Percentiles rank a stretch among this genome's conserved stretches.
Conservation (phyloP, 129 eudicot genomes). For the Glebionis coronaria region DNA sequence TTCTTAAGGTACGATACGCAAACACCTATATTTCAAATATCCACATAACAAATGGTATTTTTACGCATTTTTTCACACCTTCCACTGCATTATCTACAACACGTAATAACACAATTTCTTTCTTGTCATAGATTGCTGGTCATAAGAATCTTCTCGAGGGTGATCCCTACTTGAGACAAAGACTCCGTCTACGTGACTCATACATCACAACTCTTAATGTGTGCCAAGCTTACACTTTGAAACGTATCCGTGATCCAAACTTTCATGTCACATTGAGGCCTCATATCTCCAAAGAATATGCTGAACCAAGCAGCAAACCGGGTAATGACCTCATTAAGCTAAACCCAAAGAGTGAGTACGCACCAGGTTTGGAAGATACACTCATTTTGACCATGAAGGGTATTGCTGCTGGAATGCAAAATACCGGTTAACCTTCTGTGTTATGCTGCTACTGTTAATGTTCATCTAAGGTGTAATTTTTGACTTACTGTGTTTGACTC, state of each 20-base stretch:
- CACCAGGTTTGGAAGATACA: slow-evolving; percentile 98
- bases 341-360: slow-evolving; percentile 91
- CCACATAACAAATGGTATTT: too few relatives aligned
- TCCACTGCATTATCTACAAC: slow-evolving; percentile 2
- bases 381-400: slow-evolving; percentile 99
- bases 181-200: slow-evolving; percentile 77
- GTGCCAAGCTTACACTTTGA: slow-evolving; percentile 85
- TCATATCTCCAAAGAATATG: slow-evolving; percentile 70
- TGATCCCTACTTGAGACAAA: slow-evolving; percentile 87
- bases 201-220: slow-evolving; percentile 86
- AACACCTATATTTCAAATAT: too few relatives aligned
- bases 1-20: slow-evolving; percentile 65
- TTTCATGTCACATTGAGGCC: slow-evolving; percentile 72
- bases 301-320: slow-evolving; percentile 52
- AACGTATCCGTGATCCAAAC: slow-evolving; percentile 86
- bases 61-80: background rate
- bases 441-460: background rate
- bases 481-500: slow-evolving; percentile 23
- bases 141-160: slow-evolving; percentile 90
- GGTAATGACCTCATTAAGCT: slow-evolving; percentile 74
- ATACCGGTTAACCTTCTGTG: slow-evolving; percentile 59
- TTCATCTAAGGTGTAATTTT: slow-evolving; percentile 14
- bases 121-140: slow-evolving; percentile 73
- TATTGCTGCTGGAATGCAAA: slow-evolving; percentile 98
- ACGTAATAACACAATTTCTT: background rate